Conservation (phyloP, 75 land plant genomes). For the Selaginella tamariscina region DNA sequence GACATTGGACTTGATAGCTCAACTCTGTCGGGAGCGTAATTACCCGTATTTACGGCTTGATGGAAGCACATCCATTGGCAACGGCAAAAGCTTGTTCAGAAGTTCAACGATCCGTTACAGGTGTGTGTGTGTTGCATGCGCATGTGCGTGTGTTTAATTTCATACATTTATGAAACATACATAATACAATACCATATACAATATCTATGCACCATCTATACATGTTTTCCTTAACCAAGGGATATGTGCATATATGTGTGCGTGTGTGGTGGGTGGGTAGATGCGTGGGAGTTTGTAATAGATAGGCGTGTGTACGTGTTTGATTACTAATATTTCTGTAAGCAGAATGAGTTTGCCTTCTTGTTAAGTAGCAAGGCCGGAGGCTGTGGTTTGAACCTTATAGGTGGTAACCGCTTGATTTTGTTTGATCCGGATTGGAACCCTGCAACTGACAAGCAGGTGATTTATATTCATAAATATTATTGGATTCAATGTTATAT, state of each 20-base stretch:
- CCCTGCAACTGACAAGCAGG: conserved; percentile 99
- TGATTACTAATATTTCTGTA: background rate
- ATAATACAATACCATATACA: no score
- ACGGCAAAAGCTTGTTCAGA: conserved; percentile 84
- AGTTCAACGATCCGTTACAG: conserved; percentile 70
- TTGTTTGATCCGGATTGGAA: conserved; percentile 99
- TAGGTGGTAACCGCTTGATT: conserved; percentile 90
- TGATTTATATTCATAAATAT: conserved; percentile 16
- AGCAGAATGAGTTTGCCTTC: conserved; percentile 92
- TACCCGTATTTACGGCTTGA: conserved; percentile 93
- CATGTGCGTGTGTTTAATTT: background rate
- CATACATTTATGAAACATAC: background rate
- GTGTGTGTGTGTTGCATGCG: conserved; percentile 19
- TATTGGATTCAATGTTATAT: background rate
- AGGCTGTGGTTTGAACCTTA: conserved; percentile 95
- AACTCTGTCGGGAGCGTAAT: conserved; percentile 87
- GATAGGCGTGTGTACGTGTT: background rate
- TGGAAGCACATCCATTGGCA: conserved; percentile 77
- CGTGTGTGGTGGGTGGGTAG: no score
- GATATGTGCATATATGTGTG: no score
- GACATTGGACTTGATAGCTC: conserved; percentile 94
- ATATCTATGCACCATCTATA: no score
- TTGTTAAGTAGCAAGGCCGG: conserved; percentile 98
- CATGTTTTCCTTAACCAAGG: no score
- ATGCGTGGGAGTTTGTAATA: conserved; percentile 33